A percentile compares a stretch with the other conserved stretches of the same genome.
phyloP scores from a whole-genome alignment of 345 rosid genomes.

The Gossypium australe region DNA sequence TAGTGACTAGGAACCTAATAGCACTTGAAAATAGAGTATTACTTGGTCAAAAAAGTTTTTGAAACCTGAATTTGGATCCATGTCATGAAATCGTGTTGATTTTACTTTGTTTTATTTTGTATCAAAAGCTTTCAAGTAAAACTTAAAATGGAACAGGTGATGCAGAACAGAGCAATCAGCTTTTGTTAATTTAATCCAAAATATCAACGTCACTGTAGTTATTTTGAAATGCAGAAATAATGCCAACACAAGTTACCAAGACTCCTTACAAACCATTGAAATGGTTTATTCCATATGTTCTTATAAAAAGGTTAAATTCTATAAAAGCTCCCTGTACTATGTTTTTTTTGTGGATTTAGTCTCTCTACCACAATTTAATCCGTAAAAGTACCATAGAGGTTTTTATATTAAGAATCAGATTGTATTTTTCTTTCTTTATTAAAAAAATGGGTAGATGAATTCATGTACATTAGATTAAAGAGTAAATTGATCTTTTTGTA shows the following conservation, averaged over 20 bases:
- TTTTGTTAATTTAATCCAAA: background rate
- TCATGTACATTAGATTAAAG: fast-evolving
- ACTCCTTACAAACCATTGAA: background rate
- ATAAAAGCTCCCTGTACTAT: no score
- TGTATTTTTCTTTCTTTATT: no score
- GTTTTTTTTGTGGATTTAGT: no score
- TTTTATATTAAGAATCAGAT: no score
- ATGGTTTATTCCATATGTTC: background rate
- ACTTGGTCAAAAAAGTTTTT: background rate
- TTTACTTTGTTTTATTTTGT: background rate
- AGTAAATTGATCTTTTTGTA: no score
- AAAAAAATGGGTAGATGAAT: no score
- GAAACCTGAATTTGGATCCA: background rate
- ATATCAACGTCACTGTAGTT: background rate
- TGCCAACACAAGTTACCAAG: background rate
- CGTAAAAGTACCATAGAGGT: no score
- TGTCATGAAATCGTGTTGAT: background rate
- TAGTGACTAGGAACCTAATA: background rate
- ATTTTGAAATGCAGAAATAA: background rate
- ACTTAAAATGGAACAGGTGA: background rate
- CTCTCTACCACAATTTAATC: no score
- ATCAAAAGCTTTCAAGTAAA: background rate
- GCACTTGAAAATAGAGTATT: background rate
- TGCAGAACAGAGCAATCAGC: background rate
- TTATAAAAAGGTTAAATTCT: background rate